Evolutionary conservation across 768 basidiomycete genomes (phyloP), one percentile per base, ranked within the genome.

Genomic region (Boletus subparvulus): DNA sequence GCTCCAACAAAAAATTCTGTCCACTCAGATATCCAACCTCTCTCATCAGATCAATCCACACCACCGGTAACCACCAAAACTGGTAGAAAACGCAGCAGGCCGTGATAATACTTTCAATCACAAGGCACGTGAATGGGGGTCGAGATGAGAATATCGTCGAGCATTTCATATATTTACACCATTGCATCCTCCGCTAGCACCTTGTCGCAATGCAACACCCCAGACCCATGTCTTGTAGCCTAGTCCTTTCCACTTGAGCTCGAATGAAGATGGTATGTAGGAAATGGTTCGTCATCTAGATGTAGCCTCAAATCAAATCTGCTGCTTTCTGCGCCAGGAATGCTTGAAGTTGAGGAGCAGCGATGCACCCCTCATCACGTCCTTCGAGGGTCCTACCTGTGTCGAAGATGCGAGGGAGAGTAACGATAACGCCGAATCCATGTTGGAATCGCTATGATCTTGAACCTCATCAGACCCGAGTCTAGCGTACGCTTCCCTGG

Each of bases 41-140:
- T 35, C 36, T 43, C 60, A 6, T 41, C 52, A 39, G 54, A 66
- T 36, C 67, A 44, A 55, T 39, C 56, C 21, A 51, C 47, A n/a
- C 42, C 67, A 13, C 48, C 47, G 6, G 24, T 51, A 16, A 52
- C 68, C 43, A 55, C 55, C 42, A 73, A 68, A 57, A 50, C 61
- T 36, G 66, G 65, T 36, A 68, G 52, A 69, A 73, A 74, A 63
- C 72, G 72, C 56, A 67, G 61, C 51, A 74, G 73, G 65, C 53
- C 57, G 33, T 68, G 63, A 73, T 36, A 24, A 52, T 50, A 16
- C 35, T 47, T 61, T 55, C 56, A 49, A 50, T 53, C 54, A 56
- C 54, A 55, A 21, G 55, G 54, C 57, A 54, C 56, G 59, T 52
- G 46, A 60, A 58, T 44, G 28, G 45, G 53, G 53, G 47, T 59